Evolutionary conservation across 257 asterid genomes (phyloP), one percentile per base, ranked within the genome.

Genomic region (Nicotiana undulata): DNA sequence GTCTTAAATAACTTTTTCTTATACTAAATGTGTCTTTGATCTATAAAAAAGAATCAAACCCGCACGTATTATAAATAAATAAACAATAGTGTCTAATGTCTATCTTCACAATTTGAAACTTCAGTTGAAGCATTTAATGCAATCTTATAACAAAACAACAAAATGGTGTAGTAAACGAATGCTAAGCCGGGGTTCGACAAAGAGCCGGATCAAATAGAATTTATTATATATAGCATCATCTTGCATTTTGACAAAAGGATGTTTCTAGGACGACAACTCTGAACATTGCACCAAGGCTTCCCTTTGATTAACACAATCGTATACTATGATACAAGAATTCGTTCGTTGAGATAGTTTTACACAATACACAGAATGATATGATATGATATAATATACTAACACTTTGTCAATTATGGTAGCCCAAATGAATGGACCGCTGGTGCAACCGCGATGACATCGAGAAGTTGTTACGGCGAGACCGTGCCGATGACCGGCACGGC

Each of bases 361-460:
- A 1, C n/a, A 26, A 24, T 61, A 24, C 67, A 61, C 0, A 11
- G 10, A 12, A 61, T 2, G 9, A 24, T 26, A 26, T 61, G 9
- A 24, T 24, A 15, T 44, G 3, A 24, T 24, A 15, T 61, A 9
- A 24, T 24, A 24, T 44, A 20, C 37, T 15, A 46, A 72, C 1
- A 12, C 22, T 7, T 49, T 4, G 5, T 49, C 24, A 72, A 72
- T 15, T 13, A 3, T 49, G 58, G 5, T 90, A 94, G 99, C 87
- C 97, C 97, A 2, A 91, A 89, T n/a, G 98, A 95, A 52, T 95
- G 98, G 99, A 95, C 81, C 70, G 83, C 88, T 2, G 94, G 92
- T 15, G 46, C 90, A 8, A 44, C 89, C 3, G 2, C 5, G n/a
- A 4, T 64, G 13, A 24, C 94, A 16, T 63, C 92, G 15, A 92